Evolutionary conservation across 306 rosid species (phyloP).

Genomic region (Hippophae rhamnoides): DNA sequence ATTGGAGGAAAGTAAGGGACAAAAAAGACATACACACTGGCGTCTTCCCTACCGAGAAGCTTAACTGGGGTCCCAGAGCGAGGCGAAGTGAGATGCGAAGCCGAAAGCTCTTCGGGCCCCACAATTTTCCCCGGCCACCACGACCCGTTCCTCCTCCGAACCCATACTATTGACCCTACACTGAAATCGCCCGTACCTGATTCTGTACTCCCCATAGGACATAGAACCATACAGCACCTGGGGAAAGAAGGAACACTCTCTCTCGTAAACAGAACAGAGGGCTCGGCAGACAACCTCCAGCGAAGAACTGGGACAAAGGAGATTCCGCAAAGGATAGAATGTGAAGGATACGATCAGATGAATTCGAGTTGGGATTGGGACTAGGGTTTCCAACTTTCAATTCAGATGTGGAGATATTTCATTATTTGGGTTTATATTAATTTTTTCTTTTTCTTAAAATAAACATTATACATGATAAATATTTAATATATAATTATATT

Average conservation of each 20-base stretch:
- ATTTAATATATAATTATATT: too few species aligned
- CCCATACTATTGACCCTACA: constrained; percentile 60
- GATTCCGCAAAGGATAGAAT: constrained; percentile 14
- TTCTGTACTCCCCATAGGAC: constrained; percentile 38
- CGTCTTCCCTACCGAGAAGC: constrained; percentile 61
- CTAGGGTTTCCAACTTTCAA: constrained; percentile 33
- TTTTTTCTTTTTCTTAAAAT: background rate
- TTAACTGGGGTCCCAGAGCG: constrained; percentile 62
- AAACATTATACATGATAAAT: too few species aligned
- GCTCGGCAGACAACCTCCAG: constrained; percentile 29
- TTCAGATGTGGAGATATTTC: constrained; percentile 39
- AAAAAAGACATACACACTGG: constrained; percentile 47
- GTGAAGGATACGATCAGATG: constrained; percentile 23
- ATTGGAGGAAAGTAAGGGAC: background rate
- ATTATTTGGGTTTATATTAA: constrained; percentile 7
- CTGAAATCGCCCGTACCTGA: constrained; percentile 36
- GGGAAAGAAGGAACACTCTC: background rate
- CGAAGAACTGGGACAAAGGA: constrained; percentile 24
- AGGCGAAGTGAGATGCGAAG: constrained; percentile 54
- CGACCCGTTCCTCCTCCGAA: constrained; percentile 53
- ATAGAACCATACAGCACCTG: background rate
- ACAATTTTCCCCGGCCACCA: constrained; percentile 66
- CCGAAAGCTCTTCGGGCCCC: constrained; percentile 46
- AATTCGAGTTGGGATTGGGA: constrained; percentile 31
- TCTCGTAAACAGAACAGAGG: background rate